Evolutionary conservation across 495 filamentous ascomycete species (phyloP), one percentile per base, ranked within the genome.

Genomic region (Tuber calosporum): DNA sequence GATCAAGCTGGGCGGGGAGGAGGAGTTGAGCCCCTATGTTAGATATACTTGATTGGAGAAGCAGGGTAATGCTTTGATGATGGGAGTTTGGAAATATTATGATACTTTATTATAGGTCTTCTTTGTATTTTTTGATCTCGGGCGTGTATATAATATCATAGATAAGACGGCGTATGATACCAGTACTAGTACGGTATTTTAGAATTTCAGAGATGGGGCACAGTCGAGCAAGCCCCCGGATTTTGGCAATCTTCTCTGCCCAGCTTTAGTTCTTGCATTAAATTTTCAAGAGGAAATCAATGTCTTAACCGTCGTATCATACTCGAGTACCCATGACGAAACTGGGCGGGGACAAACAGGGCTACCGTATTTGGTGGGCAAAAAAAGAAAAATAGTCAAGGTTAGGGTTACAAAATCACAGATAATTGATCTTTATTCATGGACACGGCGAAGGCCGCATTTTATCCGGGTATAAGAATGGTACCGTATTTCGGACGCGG

Each of bases 1-100:
- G 22, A 67, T 73, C 36, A 75, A 75, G 39, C 43, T 75, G 20
- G 74, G 74, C 11, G 74, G 74, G 13, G 67, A 34, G 2, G 72
- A 53, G 34, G 41, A 40, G 11, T 8, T 75, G 72, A 73, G 26
- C 13, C 42, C 72, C 0, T 34, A 42, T 7, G 19, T 75, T 69
- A 75, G n/a, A n/a, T 75, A 75, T 75, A 48, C 74, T 11, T 75
- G 22, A 58, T 11, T 26, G 2, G 48, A 66, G 19, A 11, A 17
- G 34, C 22, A 0, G n/a, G 22, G 39, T 9, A 36, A n/a, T 66
- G 11, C 26, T 17, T 34, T 62, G 9, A 58, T 26, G 66, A 68
- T 43, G 34, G 34, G 34, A 30, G 17, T 67, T 45, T 9, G 22
- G 5, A 43, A n/a, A n/a, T n/a, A n/a, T n/a, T 62, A 39, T n/a